A percentile compares a stretch with the other conserved stretches of the same genome.
These are phyloP conservation scores for Zancudomyces culisetae DNA, from an alignment of 371 early-diverging fungal species.

Conservation along the genomic window DNA sequence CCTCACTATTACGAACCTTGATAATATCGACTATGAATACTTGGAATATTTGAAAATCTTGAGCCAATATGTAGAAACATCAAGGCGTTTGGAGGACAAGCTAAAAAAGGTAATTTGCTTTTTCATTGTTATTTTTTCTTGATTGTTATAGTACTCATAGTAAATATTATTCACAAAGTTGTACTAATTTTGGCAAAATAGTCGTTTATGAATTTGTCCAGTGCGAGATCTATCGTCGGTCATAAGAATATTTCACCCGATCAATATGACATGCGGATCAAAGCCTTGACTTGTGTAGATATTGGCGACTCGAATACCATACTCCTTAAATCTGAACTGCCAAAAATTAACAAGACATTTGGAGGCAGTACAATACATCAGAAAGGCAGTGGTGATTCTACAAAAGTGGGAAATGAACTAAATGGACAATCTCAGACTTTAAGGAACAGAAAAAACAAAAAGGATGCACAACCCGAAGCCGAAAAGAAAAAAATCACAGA, in stretches of 20 bases:
- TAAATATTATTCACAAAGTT: neutral
- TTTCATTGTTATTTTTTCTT: too few species aligned
- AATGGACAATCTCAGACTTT: neutral
- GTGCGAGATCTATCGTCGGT: neutral
- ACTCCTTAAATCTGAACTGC: neutral
- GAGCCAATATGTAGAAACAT: neutral
- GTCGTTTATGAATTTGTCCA: constrained; percentile 19
- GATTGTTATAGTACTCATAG: neutral
- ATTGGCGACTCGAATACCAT: neutral
- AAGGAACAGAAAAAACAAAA: neutral
- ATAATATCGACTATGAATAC: neutral
- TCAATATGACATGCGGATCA: constrained; percentile 24
- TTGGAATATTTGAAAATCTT: neutral
- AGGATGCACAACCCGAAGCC: neutral
- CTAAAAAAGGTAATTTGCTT: neutral
- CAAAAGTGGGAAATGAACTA: neutral
- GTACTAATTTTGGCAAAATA: constrained; percentile 2
- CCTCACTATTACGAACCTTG: neutral
- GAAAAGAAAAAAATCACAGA: neutral
- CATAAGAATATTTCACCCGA: neutral
- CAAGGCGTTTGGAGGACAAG: neutral
- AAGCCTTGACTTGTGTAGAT: neutral
- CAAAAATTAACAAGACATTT: neutral
- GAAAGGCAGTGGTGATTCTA: neutral
- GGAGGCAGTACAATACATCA: neutral